Base-by-base conservation (phyloP, 768 basidiomycete species). In the Leccinum disarticulatum region DNA sequence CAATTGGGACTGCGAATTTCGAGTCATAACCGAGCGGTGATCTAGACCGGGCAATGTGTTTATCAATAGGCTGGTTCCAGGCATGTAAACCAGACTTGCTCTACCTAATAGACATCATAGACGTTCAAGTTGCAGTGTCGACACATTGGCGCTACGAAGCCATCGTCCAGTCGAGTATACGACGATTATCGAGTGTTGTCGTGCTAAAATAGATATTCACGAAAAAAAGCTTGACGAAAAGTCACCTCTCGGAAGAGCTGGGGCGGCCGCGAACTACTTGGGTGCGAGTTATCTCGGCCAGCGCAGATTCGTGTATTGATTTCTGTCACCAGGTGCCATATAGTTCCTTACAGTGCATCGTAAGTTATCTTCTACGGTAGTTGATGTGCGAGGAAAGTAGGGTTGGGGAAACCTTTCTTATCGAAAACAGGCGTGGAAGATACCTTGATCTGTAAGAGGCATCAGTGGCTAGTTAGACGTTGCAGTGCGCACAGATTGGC, bases 251-350 rank as follows among this genome's bases (percentile, higher is more conserved):
- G 35, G 35, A 36, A 36, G 33, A 33, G 13, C 33, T 33, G 33
- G 94, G 93, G 92, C 62, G 94, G 94, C 10, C 79, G 91, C 59
- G 94, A 94, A 7, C 78, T 88, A 71, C 76, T 97, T 47, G 94
- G 94, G 88, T 92, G 62, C 66, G 85, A 41, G 31, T 17, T 25
- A 48, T n/a, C 47, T 52, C 56, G 19, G 35, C 43, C 49, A 22
- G 47, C 11, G 2, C 50, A 47, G 38, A 41, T 55, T 56, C 8
- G 38, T 33, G 51, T 60, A 64, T 59, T 47, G 35, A 59, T 28
- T 13, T 25, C 30, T 19, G 19, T 58, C 36, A 6, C 15, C 59
- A 87, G 86, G 41, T 88, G 87, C 64, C 85, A 87, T 68, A 83
- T 88, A 47, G 77, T 87, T 22, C 85, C 85, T 6, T 81, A 36